Percentiles rank a stretch among this genome's conserved stretches.
These are phyloP conservation scores for Scenedesmus sp. DNA, from an alignment of 163 green algal genomes.

Conservation along the genomic window DNA sequence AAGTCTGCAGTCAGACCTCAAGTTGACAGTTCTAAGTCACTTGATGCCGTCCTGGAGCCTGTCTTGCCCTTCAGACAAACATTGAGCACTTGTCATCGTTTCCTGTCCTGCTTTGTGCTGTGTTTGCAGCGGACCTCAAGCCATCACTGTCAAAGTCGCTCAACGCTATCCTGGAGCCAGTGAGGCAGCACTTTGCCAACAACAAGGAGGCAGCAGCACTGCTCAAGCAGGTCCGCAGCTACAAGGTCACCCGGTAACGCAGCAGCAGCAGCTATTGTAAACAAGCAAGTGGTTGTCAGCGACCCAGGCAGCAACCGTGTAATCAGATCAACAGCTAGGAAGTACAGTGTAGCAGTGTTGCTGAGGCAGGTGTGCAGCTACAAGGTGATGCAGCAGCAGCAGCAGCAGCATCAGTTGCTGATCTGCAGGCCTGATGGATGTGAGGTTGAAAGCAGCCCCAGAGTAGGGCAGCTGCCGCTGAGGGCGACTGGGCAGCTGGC, in stretches of 20 bases:
- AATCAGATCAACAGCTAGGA: not conserved
- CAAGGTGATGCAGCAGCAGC: not conserved
- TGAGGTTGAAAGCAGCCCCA: not conserved
- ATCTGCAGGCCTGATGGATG: not conserved
- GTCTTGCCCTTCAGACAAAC: too few species aligned
- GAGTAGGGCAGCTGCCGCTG: slow-evolving; percentile 10
- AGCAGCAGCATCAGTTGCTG: not conserved
- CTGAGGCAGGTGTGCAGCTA: not conserved
- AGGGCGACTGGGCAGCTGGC: not conserved
- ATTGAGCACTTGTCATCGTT: too few species aligned
- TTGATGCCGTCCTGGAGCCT: too few species aligned
- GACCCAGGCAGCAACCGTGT: not conserved
- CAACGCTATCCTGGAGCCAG: slow-evolving; percentile 96
- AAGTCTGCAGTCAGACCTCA: too few species aligned
- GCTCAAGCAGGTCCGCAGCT: slow-evolving; percentile 79
- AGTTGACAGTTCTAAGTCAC: too few species aligned
- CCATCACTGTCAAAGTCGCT: slow-evolving; percentile 80
- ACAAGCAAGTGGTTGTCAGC: not conserved
- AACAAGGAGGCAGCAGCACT: slow-evolving; percentile 91
- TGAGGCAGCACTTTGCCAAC: slow-evolving; percentile 96
- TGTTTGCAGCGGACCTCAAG: slow-evolving; percentile 90
- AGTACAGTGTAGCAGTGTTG: not conserved
- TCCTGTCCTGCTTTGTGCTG: not conserved
- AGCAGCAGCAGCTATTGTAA: not conserved
- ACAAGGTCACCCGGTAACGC: slow-evolving; percentile 47